Evolutionary conservation across 1,139 yeast species (phyloP), one percentile per base, ranked within the genome.

Genomic region (Geotrichum klebahnii): DNA sequence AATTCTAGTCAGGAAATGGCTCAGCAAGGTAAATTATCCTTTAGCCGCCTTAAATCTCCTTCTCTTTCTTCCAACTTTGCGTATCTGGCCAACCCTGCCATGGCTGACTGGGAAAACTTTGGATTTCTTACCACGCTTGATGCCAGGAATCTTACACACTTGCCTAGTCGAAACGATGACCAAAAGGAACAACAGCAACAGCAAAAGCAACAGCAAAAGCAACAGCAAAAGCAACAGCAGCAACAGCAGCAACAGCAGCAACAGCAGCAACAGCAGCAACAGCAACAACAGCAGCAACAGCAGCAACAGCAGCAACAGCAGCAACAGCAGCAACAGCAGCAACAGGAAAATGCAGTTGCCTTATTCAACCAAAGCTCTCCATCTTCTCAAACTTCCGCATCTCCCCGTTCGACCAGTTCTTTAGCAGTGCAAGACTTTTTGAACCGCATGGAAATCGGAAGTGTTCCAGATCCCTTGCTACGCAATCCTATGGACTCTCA

Each of bases 401-500:
- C 42, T 23, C 33, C 39, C 12, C 6, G 19, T 4, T 40, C 35
- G 26, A n/a, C 28, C 16, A 23, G 28, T 12, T 12, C 32, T 14
- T 23, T 20, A 5, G 45, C 36, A 22, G 16, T 42, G 2, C 51
- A 36, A 12, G 46, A 44, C 19, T 23, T 44, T 17, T 17, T 44
- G 6, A 34, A 44, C 20, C 46, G 41, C 26, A 33, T 44, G n/a
- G 33, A 44, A 26, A 9, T 20, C 8, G 26, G 12, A 24, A 41
- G 12, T 31, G 17, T 20, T 5, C 39, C 33, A 2, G 10, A 26
- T 19, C 35, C 45, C 38, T 22, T 40, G 19, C 28, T 35, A 16
- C 40, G 36, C 17, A 47, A 42, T 31, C 52, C 48, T 19, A 35
- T 44, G 26, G 53, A 55, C 48, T 43, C 53, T 14, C 55, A 53